Evolutionary conservation across 148 eudicot species (phyloP), one percentile per base, ranked within the genome.

Genomic region (Dysphania ambrosioides): DNA sequence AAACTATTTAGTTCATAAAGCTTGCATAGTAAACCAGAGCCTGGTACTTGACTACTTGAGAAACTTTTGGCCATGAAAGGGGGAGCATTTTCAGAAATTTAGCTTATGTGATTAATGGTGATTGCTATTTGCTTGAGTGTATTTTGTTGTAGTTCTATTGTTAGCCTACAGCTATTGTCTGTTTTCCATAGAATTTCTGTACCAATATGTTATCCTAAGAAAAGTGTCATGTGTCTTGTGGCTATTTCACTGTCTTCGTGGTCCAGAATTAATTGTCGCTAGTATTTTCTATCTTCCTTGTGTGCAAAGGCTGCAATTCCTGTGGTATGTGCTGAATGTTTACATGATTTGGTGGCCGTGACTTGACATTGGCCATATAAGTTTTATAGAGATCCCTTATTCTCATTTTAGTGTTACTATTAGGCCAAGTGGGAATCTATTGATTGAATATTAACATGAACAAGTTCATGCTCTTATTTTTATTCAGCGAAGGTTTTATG

Each of bases 121-220:
- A 1, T 42, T 53, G 57, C 5, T 53, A n/a, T 18, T 5, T 21
- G 57, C 21, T 38, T 58, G 35, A 47, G 35, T 8, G 23, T 26
- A 56, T 55, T 42, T n/a, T 58, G 24, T 68, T 9, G 19, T 23
- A 71, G 74, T 70, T 51, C 56, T 70, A 30, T 70, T 32, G 19
- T 13, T 13, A 32, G 51, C 61, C 27, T 7, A 24, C 35, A 29
- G 63, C 40, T 19, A 53, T 71, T 56, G 30, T 32, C 31, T 19
- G 32, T 31, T 32, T 24, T 26, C 24, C 15, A 36, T 38, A 44
- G 19, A 56, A 71, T 11, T 68, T 18, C 57, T 3, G 23, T 53
- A 21, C 57, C 57, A 21, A 21, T 1, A 53, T 53, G 2, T 68
- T 57, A 47, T 36, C 27, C 18, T 34, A 34, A 40, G n/a, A 8